Evolutionary conservation across 192 early-diverging fungal species (phyloP).

Genomic region (Chytriomyces sp.): DNA sequence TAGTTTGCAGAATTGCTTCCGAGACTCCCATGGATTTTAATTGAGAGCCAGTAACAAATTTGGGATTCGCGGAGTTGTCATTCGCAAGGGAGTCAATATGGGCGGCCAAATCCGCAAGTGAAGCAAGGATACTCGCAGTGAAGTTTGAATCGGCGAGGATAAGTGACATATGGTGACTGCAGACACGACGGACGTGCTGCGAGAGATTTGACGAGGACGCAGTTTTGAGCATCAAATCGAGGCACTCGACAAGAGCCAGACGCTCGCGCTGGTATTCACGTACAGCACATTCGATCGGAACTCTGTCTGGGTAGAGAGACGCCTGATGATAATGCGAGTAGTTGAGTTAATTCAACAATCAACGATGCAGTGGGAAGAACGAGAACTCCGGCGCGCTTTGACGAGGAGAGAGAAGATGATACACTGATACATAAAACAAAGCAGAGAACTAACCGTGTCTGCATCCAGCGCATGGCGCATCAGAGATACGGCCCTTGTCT

Average conservation of each 20-base stretch:
- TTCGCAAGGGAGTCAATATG: constrained; percentile 21
- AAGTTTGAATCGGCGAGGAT: background rate
- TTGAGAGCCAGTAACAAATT: constrained; percentile 18
- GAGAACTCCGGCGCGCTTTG: constrained; percentile 64
- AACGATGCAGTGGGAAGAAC: constrained; percentile 13
- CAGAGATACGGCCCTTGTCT: constrained; percentile 73
- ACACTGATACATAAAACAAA: constrained; percentile 49
- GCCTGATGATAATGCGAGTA: too few relatives aligned
- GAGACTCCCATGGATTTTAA: constrained; percentile 21
- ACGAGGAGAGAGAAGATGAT: constrained; percentile 71
- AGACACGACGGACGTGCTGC: constrained; percentile 5
- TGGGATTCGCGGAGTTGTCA: constrained; percentile 4
- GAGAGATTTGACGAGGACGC: background rate
- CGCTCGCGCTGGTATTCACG: constrained; percentile 4
- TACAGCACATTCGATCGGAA: constrained; percentile 16
- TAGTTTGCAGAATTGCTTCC: background rate
- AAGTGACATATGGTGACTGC: background rate
- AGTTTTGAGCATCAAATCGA: constrained; percentile 22
- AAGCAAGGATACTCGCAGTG: background rate
- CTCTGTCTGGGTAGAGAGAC: constrained; percentile 14
- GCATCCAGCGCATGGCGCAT: constrained; percentile 55
- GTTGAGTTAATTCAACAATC: too few relatives aligned
- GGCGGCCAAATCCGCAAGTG: background rate
- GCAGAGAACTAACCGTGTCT: constrained; percentile 73
- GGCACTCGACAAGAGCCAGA: constrained; percentile 8